These are phyloP conservation scores for Macadamia integrifolia DNA, from an alignment of 164 flowering plant species.

Conservation along the genomic window DNA sequence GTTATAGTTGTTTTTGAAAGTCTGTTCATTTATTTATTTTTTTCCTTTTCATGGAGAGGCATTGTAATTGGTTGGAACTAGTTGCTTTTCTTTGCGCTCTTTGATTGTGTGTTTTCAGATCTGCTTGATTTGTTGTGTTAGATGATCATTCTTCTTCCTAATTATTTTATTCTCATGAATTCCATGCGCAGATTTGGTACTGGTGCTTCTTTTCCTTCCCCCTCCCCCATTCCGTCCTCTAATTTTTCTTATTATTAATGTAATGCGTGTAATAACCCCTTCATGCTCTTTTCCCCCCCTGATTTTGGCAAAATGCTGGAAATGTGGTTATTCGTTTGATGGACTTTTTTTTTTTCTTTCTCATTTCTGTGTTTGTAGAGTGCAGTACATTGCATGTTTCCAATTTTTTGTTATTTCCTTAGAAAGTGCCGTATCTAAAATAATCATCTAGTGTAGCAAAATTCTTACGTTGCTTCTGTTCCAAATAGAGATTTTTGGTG, in stretches of 20 bases:
- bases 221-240: neutral
- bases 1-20: neutral
- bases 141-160: neutral
- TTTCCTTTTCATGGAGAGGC: neutral
- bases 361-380: neutral
- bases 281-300: no score
- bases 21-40: neutral
- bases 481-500: no score
- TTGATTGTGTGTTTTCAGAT: neutral
- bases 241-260: neutral
- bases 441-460: neutral
- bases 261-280: neutral
- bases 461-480: no score
- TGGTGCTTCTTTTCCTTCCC: neutral
- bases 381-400: neutral
- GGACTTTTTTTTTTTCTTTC: neutral
- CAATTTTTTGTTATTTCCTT: neutral
- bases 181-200: neutral
- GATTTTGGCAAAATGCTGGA: neutral
- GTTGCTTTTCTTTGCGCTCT: neutral
- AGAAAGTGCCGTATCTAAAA: neutral
- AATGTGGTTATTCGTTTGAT: neutral
- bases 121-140: constrained; percentile 1
- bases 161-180: neutral
- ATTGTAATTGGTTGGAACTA: neutral